Percentiles rank a stretch among this genome's conserved stretches.
phyloP scores from a whole-genome alignment of 2,329 filamentous ascomycete genomes.

The Pyrenochaeta sp. region DNA sequence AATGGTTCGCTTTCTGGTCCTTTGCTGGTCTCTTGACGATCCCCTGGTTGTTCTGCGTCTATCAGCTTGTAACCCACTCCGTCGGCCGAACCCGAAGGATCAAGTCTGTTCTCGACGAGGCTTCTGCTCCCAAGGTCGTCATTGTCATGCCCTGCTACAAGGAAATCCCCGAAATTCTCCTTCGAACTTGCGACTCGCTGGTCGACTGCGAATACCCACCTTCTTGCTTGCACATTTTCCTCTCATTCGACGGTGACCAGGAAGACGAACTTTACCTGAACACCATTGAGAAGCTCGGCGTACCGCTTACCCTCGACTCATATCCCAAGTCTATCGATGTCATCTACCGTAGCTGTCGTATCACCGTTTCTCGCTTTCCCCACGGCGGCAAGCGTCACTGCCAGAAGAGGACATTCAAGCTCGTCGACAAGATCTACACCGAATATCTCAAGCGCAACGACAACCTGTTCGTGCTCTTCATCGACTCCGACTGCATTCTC shows the following conservation, averaged over 20 bases:
- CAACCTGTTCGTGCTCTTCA: constrained; percentile 94
- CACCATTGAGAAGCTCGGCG: constrained; percentile 84
- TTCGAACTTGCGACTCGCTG: constrained; percentile 88
- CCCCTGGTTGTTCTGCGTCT: constrained; percentile 93
- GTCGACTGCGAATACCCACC: constrained; percentile 94
- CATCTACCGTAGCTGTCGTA: constrained; percentile 78
- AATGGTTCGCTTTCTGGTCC: constrained; percentile 96
- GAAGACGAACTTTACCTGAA: constrained; percentile 89
- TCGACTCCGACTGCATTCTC: constrained; percentile 95
- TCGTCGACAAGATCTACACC: constrained; percentile 91
- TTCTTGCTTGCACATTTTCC: constrained; percentile 90
- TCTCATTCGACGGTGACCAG: constrained; percentile 91
- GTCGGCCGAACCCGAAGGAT: constrained; percentile 83
- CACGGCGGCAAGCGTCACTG: constrained; percentile 95
- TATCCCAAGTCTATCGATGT: constrained; percentile 94
- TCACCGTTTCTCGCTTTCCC: constrained; percentile 90
- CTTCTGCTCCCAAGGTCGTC: constrained; percentile 89
- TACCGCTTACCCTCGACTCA: constrained; percentile 76
- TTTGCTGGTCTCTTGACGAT: constrained; percentile 86
- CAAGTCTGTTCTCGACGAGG: constrained; percentile 83
- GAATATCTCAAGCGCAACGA: constrained; percentile 88
- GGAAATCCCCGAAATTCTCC: constrained; percentile 82
- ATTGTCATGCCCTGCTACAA: constrained; percentile 98
- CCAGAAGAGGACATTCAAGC: constrained; percentile 90
- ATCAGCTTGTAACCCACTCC: constrained; percentile 86